Percentiles rank a stretch among this genome's conserved stretches.
Conservation (phyloP, 208 protist genomes). For the Leptomonas seymouri region DNA sequence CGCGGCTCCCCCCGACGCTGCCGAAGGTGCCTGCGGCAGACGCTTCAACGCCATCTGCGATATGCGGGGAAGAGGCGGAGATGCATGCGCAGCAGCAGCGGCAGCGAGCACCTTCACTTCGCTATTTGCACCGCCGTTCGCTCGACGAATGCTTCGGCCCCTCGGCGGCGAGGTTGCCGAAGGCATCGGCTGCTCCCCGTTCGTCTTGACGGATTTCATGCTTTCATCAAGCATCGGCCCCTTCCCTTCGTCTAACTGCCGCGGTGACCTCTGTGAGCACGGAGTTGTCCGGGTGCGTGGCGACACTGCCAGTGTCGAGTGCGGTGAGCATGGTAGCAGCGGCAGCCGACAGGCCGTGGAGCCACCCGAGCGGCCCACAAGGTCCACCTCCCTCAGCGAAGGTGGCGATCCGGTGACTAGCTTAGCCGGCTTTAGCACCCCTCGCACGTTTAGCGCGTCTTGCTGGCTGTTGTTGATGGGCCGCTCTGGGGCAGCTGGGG, state of each 20-base stretch:
- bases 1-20: no score
- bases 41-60: no score
- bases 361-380: not conserved
- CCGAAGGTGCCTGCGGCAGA: no score
- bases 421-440: slow-evolving; percentile 3
- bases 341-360: not conserved
- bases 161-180: no score
- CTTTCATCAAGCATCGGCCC: not conserved
- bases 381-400: not conserved
- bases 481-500: not conserved
- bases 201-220: not conserved
- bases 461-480: not conserved
- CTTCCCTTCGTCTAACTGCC: not conserved
- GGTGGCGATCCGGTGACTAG: not conserved
- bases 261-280: not conserved
- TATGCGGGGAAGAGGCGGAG: no score
- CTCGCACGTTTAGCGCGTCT: not conserved
- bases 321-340: not conserved
- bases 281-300: not conserved
- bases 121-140: no score
- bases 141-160: no score
- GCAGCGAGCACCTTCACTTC: not conserved
- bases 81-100: not conserved
- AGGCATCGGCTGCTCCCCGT: no score
- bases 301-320: not conserved